Conservation (phyloP, 83 land plant species). For the Picea engelmannii region DNA sequence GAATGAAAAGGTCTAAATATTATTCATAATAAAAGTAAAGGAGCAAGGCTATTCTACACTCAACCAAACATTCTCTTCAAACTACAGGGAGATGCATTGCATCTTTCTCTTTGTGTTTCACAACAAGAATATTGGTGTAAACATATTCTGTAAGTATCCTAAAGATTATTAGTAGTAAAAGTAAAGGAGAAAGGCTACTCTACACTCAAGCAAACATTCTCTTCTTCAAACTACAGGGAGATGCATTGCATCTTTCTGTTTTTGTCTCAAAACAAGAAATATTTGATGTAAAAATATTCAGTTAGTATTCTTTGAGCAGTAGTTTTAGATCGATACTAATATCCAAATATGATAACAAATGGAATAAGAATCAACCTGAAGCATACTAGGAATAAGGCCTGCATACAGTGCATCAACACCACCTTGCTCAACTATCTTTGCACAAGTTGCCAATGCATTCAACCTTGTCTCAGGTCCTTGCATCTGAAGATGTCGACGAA, state of each 20-base stretch:
- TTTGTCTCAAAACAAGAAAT: background rate
- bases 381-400: slow-evolving; percentile 78
- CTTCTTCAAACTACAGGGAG: background rate
- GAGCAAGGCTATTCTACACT: background rate
- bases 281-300: background rate
- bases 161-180: background rate
- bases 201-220: background rate
- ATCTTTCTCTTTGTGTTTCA: no score
- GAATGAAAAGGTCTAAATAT: background rate
- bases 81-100: no score
- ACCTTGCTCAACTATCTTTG: slow-evolving; percentile 68
- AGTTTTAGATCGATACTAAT: background rate
- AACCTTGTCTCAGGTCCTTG: slow-evolving; percentile 56
- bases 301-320: background rate
- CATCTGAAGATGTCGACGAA: slow-evolving; percentile 86
- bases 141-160: background rate
- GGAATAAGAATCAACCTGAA: slow-evolving; percentile 54
- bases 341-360: background rate
- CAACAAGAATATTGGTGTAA: no score
- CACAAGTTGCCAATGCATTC: slow-evolving; percentile 65
- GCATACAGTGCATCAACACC: slow-evolving; percentile 86
- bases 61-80: background rate
- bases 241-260: background rate
- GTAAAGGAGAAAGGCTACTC: background rate
- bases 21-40: background rate